Evolutionary conservation across 225 moss, liverwort and hornwort species (phyloP).

Genomic region (Takakia lepidozioides): DNA sequence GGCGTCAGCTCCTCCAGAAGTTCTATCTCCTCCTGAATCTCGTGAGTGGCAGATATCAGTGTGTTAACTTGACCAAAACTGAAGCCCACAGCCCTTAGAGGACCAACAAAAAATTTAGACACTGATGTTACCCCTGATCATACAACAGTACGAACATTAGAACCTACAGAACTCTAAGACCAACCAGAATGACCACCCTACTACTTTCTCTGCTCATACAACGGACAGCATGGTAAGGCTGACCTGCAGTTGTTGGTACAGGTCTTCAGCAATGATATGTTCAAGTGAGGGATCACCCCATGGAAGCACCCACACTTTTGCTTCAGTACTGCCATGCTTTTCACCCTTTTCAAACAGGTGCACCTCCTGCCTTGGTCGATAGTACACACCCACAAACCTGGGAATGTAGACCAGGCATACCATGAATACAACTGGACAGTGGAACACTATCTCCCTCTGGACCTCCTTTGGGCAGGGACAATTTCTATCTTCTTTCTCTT

Average conservation of each 20-base stretch:
- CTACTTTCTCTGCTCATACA: neutral
- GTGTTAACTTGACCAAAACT: too few species aligned
- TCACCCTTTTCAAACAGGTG: conserved; percentile 78
- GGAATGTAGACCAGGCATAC: conserved; percentile 2
- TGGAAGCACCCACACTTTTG: conserved; percentile 49
- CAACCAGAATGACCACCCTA: neutral
- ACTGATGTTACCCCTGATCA: too few species aligned
- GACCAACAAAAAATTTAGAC: too few species aligned
- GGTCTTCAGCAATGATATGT: conserved; percentile 62
- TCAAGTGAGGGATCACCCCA: conserved; percentile 73
- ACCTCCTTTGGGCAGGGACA: too few species aligned
- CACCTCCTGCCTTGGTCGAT: conserved; percentile 85
- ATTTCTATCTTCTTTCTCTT: neutral
- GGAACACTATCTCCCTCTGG: too few species aligned
- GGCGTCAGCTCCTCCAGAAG: conserved; percentile 89
- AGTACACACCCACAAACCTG: conserved; percentile 89
- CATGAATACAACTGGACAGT: too few species aligned
- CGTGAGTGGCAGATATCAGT: too few species aligned
- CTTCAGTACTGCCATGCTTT: conserved; percentile 76
- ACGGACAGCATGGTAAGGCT: conserved; percentile 2
- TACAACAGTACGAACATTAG: too few species aligned
- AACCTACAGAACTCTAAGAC: too few species aligned
- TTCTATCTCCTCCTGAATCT: conserved; percentile 77
- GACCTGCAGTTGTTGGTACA: conserved; percentile 72
- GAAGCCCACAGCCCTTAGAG: too few species aligned